Evolutionary conservation across 352 stramenopile genomes (phyloP).

Genomic region (Phytophthora vignae): DNA sequence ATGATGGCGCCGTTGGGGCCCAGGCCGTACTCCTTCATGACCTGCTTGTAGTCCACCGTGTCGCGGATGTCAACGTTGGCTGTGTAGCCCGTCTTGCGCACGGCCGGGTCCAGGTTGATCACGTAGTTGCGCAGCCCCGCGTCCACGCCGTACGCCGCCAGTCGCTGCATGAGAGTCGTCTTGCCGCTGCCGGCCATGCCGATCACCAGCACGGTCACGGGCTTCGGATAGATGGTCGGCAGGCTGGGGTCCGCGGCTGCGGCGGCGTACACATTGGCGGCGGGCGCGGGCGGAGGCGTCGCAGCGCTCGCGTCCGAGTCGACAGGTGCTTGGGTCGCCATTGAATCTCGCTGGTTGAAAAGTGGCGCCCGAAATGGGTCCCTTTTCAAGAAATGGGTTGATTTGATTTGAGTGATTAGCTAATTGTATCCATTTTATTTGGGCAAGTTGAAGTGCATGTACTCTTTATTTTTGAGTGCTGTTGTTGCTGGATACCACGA

Average conservation of each 20-base stretch:
- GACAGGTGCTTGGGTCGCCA: conserved; percentile 26
- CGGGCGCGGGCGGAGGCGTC: conserved; percentile 25
- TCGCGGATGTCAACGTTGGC: conserved; percentile 99
- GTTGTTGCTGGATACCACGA: neutral
- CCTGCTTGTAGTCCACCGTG: conserved; percentile 99
- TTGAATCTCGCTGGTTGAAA: conserved; percentile 28
- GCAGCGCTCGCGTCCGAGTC: neutral
- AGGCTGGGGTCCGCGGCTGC: conserved; percentile 34
- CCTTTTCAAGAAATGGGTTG: neutral
- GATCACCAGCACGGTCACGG: conserved; percentile 89
- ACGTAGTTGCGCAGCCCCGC: conserved; percentile 91
- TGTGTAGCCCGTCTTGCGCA: conserved; percentile 95
- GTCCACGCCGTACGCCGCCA: conserved; percentile 76
- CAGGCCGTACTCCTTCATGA: conserved; percentile 98
- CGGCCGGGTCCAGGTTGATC: conserved; percentile 98
- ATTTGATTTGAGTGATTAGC: neutral
- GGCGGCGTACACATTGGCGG: conserved; percentile 16
- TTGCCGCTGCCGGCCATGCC: conserved; percentile 98
- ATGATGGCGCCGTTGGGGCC: conserved; percentile 99
- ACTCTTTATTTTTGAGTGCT: neutral
- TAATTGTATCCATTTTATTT: neutral
- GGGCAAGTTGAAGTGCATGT: conserved; percentile 23
- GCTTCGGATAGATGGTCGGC: conserved; percentile 71
- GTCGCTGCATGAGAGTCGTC: conserved; percentile 95
- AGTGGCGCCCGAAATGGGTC: conserved; percentile 15